A percentile compares a stretch with the other conserved stretches of the same genome.
phyloP scores from a whole-genome alignment of 495 filamentous ascomycete genomes.

The Xylaria acuta region DNA sequence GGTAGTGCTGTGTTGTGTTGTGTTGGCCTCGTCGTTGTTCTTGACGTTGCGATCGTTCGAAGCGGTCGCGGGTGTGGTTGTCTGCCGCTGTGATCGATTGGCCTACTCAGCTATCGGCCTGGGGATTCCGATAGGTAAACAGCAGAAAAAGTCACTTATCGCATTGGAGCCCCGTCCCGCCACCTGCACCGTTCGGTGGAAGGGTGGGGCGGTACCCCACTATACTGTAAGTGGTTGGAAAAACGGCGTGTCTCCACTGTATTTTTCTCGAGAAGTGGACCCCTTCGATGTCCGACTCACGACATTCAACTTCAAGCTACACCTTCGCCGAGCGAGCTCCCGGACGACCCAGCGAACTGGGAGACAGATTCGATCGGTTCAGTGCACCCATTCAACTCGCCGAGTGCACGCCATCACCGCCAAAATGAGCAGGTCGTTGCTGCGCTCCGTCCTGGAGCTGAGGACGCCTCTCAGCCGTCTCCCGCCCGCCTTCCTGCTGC shows the following conservation, averaged over 20 bases:
- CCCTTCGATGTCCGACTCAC: background rate
- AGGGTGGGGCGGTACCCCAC: constrained; percentile 10
- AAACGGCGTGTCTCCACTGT: constrained; percentile 31
- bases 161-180: constrained; percentile 9
- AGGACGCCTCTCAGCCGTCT: constrained; percentile 45
- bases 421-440: constrained; percentile 52
- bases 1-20: background rate
- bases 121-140: background rate
- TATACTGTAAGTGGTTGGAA: background rate
- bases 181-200: too few species aligned
- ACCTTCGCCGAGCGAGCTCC: background rate
- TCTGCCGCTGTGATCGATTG: constrained; percentile 3
- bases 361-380: background rate
- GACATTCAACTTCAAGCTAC: constrained; percentile 9
- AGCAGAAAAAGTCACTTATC: constrained; percentile 24
- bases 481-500: constrained; percentile 41
- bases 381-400: background rate
- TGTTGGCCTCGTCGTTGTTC: background rate
- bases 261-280: constrained; percentile 33
- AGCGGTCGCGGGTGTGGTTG: background rate
- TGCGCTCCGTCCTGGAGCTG: constrained; percentile 57
- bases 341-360: constrained; percentile 6
- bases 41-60: background rate
- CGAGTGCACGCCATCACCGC: background rate
- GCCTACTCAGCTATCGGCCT: background rate